phyloP scores from a whole-genome alignment of 257 asterid species.

The Euphrasia confusa region DNA sequence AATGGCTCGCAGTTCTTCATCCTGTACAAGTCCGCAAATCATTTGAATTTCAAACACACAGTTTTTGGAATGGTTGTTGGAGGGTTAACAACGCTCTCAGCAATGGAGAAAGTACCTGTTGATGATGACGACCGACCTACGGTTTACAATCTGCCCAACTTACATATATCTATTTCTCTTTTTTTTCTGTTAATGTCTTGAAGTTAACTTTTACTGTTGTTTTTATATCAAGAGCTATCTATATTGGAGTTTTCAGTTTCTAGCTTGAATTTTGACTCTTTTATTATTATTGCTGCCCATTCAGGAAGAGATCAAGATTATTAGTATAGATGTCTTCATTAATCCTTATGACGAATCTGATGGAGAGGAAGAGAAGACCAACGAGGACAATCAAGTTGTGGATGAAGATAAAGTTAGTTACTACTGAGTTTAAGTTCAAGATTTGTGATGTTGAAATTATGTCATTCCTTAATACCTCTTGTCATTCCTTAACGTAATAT shows the following conservation, averaged over 20 bases:
- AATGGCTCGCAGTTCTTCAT: constrained; percentile 97
- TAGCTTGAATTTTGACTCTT: too few relatives aligned
- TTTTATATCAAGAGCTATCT: background rate
- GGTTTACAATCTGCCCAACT: constrained; percentile 44
- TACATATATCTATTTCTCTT: background rate
- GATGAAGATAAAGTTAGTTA: constrained; percentile 71
- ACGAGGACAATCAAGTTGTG: constrained; percentile 44
- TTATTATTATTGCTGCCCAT: constrained; percentile 20
- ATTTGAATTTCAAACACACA: constrained; percentile 85
- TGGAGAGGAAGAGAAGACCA: constrained; percentile 62
- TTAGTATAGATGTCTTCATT: constrained; percentile 60
- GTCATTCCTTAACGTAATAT: constrained; percentile 13
- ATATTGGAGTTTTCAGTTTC: background rate
- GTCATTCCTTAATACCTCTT: background rate
- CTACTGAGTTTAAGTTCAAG: background rate
- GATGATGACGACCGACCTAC: constrained; percentile 84
- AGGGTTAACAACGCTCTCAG: constrained; percentile 80
- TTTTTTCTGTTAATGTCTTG: background rate
- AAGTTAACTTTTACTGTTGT: background rate
- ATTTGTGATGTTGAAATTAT: constrained; percentile 16
- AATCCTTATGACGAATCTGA: constrained; percentile 83
- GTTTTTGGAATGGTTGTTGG: constrained; percentile 96
- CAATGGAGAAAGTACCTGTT: constrained; percentile 84
- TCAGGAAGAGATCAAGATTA: constrained; percentile 91
- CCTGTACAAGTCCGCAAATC: constrained; percentile 95